Evolutionary conservation across 352 stramenopile species (phyloP), one percentile per base, ranked within the genome.

Genomic region (Albugo candida): DNA sequence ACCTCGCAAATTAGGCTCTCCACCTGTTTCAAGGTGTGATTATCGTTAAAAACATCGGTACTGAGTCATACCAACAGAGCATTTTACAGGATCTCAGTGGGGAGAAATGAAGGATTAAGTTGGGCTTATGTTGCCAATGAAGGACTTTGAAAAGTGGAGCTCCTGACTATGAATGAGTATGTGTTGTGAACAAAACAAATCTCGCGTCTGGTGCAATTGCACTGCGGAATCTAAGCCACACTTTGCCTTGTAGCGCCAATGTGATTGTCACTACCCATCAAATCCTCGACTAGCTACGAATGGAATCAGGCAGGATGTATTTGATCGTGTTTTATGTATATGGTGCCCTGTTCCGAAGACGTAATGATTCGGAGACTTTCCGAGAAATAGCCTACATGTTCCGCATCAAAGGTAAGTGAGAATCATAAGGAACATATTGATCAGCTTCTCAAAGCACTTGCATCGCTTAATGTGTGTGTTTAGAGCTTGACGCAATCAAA

Each of bases 301-400:
- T 42, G 45, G 41, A 35, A 45, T 10, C 45, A 61, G 16, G 48
- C 16, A 21, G 48, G 47, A 45, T 36, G 49, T 68, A 5, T 92
- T 92, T 55, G 73, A 88, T 49, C 74, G 76, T 19, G 59, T 92
- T 3, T 48, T 88, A 44, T 87, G 75, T 59, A n/a, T n/a, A 78
- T 64, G 27, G 77, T 61, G 1, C 72, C 76, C 12, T 92, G 79
- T 59, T 84, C 71, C 19, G 70, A 70, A n/a, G 79, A 92, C 49
- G 77, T 76, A 1, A 50, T 85, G 10, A 60, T 86, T 24, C 73
- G 79, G 18, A 84, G 83, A 49, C 63, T 80, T 44, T 76, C 79
- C 0, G 77, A 87, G 49, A 72, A 68, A 18, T 92, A 74, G 77
- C 71, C 71, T 48, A 83, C 56, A 19, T 92, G 79, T 76, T 70